Percentiles rank a stretch among this genome's conserved stretches.
Evolutionary conservation across 2,329 filamentous ascomycete species (phyloP).

Genomic region (Hypoxylon sp.): DNA sequence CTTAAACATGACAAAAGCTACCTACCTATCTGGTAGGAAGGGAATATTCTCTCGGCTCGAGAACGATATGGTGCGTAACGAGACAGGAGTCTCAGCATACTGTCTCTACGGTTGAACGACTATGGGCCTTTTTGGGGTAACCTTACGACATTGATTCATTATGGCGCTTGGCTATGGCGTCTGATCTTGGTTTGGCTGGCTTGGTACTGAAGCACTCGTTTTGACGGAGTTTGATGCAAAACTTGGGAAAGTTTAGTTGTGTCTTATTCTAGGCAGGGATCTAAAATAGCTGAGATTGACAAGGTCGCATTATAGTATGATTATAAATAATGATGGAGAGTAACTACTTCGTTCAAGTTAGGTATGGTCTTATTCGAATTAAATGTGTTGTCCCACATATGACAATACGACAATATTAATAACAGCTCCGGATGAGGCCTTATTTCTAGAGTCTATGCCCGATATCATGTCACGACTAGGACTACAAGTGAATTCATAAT

Average conservation of each 20-base stretch:
- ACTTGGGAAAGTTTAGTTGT: background rate
- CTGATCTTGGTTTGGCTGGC: constrained; percentile 11
- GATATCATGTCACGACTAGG: background rate
- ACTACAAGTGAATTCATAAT: background rate
- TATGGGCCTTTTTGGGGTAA: background rate
- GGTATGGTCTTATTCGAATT: background rate
- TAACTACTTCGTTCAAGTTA: background rate
- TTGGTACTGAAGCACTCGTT: constrained; percentile 30
- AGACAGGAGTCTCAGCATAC: constrained; percentile 6
- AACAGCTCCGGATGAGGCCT: background rate
- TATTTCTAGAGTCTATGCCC: background rate
- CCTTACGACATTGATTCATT: background rate
- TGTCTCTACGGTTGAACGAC: background rate
- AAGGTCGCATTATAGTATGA: background rate
- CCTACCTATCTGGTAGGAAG: background rate
- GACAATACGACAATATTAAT: background rate
- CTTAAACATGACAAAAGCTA: background rate
- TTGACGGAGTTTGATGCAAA: constrained; percentile 17
- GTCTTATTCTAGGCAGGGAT: background rate
- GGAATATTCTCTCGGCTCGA: background rate
- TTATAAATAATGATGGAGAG: background rate
- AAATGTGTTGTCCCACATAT: background rate
- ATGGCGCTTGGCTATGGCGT: constrained; percentile 15
- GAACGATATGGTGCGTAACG: background rate
- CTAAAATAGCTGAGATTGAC: constrained; percentile 7